Base-by-base conservation (phyloP, 352 stramenopile species). In the Thraustochytrium striatum region DNA sequence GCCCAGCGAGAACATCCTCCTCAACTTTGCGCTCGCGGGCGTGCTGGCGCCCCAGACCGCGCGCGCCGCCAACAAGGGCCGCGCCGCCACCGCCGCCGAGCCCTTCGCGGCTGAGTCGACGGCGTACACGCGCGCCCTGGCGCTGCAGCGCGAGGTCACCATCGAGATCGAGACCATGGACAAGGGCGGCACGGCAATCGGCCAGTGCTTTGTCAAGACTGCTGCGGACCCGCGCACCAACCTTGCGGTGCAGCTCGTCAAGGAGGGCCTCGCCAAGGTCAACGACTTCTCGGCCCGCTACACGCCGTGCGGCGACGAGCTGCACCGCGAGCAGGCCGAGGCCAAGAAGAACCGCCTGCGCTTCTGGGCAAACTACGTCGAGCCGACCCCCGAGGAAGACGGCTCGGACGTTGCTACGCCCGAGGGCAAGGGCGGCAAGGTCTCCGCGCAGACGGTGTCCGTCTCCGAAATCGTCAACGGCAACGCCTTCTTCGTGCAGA, bases 1-100 rank as follows among this genome's bases (percentile, higher is more conserved):
- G 33, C 95, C 95, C 43, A 95, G 94, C 78, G 94, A 98, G 82
- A 99, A 99, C 86, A 98, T 92, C 85, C 89, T 94, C 69, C 89
- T 98, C 68, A 97, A 97, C 83, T 93, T 97, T 79, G 88, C 93
- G 5, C 80, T 98, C 44, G 89, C 90, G 0, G 91, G 91, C 36
- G 87, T 97, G 70, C 92, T 94, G 69, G 91, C 89, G 35, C 92
- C 92, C 9, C 88, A 95, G 79, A 86, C 89, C 65, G 89, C 90
- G 16, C 87, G 88, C 25, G 89, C 92, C 53, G 81, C 82, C 69
- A 82, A 72, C 47, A 62, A 55, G 33, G 35, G 57, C 0, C 57
- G 83, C 61, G 57, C 61, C 70, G 35, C 61, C 25, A 79, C 61
- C 25, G 28, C 69, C 57, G 87, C 89, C n/a, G 92, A 97, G 50